Evolutionary conservation across 1,284 basidiomycete genomes (phyloP).

Genomic region (Trichosporon sp.): DNA sequence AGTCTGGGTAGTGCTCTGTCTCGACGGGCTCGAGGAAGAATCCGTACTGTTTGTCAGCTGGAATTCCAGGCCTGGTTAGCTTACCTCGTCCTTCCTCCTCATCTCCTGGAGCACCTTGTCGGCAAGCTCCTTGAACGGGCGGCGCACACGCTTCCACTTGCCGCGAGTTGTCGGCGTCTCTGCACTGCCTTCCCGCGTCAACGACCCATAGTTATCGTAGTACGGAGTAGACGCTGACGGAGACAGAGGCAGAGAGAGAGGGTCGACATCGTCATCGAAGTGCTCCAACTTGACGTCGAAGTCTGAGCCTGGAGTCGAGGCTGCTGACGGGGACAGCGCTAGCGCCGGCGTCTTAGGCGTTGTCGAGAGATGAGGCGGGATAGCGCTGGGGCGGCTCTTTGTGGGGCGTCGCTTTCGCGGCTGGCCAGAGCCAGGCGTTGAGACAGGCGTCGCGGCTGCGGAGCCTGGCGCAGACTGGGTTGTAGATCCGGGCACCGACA

Average conservation of each 20-base stretch:
- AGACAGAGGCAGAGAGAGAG: conserved; percentile 29
- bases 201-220: not conserved
- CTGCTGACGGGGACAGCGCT: conserved; percentile 13
- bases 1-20: conserved; percentile 51
- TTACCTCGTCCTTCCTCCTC: conserved; percentile 48
- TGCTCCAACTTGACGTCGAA: conserved; percentile 26
- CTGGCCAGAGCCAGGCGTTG: conserved; percentile 24
- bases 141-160: conserved; percentile 48
- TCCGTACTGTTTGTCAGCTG: conserved; percentile 43
- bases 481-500: conserved; percentile 6
- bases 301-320: conserved; percentile 20
- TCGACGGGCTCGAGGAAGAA: conserved; percentile 54
- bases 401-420: conserved; percentile 25
- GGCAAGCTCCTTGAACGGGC: conserved; percentile 49
- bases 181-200: conserved; percentile 17
- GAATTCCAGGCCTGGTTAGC: conserved; percentile 15
- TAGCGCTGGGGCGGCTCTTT: conserved; percentile 28
- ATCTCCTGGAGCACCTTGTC: conserved; percentile 49
- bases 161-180: conserved; percentile 32
- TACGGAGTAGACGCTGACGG: conserved; percentile 16
- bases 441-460: conserved; percentile 26
- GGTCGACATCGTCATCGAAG: conserved; percentile 28
- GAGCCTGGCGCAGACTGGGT: conserved; percentile 27
- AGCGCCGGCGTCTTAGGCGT: conserved; percentile 25
- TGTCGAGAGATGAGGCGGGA: conserved; percentile 33